Evolutionary conservation across 108 stramenopile species (phyloP), one percentile per base, ranked within the genome.

Genomic region (Conticribra weissflogii): DNA sequence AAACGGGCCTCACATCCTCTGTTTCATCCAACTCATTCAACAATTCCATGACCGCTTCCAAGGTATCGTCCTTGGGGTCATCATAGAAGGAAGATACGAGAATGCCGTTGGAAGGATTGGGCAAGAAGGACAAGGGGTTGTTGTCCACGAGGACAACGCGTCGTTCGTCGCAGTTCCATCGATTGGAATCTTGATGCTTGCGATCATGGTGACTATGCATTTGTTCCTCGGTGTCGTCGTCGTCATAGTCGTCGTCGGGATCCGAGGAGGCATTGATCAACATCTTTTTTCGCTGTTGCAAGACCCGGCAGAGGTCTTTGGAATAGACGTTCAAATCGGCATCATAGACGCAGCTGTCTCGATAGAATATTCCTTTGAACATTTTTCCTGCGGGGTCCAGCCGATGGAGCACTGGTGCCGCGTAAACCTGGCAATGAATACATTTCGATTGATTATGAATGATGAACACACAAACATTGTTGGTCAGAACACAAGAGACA

Each of bases 1-100:
- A 62, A 12, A 90, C 60, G 2, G 94, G 95, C 23, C 98, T 91
- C 15, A 98, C 96, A 81, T 99, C 99, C 36, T 88, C 84, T 51
- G 77, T 84, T 14, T 83, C 78, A 45, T 94, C 87, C 46, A 99
- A 81, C 67, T 94, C 88, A 52, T 96, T 61, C 34, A 99, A 68
- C 50, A 99, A 78, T 33, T 96, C 89, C 78, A 93, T 62, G 5
- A 99, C 96, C 22, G 90, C 93, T 45, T 84, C 81, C 41, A 99
- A 75, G 12, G 96, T 97, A 55, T 82, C 86, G 72, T 99, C 98
- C 31, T 89, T 79, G 3, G 85, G 85, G 76, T 99, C 98, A 44
- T 98, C 95, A 70, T 96, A 99, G 87, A 98, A 99, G 49, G 84
- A 90, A 60, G 91, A 94, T 29, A 99, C 98, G 57, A 98, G 95